These are phyloP conservation scores for Xylaria sp. DNA, from an alignment of 2,329 filamentous ascomycete genomes.

Conservation along the genomic window DNA sequence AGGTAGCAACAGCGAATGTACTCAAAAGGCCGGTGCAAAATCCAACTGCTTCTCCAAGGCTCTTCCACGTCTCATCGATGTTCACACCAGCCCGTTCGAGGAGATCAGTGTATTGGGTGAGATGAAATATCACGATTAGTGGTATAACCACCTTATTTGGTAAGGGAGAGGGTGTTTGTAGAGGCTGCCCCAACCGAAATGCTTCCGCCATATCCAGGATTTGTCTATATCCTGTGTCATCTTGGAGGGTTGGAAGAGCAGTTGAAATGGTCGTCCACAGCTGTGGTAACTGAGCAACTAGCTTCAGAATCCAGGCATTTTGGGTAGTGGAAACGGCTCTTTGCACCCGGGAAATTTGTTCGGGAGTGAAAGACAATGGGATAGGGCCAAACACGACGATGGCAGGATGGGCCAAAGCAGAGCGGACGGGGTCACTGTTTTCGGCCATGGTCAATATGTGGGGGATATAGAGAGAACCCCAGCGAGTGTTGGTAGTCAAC, in stretches of 20 bases:
- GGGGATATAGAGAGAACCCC: background rate
- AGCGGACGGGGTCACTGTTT: constrained; percentile 9
- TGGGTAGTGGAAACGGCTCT: constrained; percentile 4
- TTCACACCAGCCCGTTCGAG: constrained; percentile 10
- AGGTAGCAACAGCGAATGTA: constrained; percentile 52
- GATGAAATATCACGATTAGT: constrained; percentile 53
- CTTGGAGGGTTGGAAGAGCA: constrained; percentile 12
- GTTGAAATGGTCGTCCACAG: constrained; percentile 18
- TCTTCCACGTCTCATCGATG: constrained; percentile 7
- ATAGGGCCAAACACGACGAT: constrained; percentile 20
- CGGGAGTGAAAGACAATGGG: constrained; percentile 12
- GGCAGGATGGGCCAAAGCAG: constrained; percentile 4
- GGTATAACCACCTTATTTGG: constrained; percentile 49
- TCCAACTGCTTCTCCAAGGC: constrained; percentile 47
- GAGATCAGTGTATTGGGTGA: constrained; percentile 22
- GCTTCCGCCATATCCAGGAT: constrained; percentile 25
- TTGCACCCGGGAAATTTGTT: constrained; percentile 14
- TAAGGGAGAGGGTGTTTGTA: constrained; percentile 12
- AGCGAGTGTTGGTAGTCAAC: background rate
- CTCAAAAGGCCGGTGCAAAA: constrained; percentile 56
- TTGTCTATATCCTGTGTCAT: constrained; percentile 18
- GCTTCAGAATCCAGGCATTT: constrained; percentile 15
- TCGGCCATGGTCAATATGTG: constrained; percentile 12
- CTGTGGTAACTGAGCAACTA: constrained; percentile 20
- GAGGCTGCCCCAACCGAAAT: constrained; percentile 19